Evolutionary conservation across 257 asterid species (phyloP), one percentile per base, ranked within the genome.

Genomic region (Echium plantagineum): DNA sequence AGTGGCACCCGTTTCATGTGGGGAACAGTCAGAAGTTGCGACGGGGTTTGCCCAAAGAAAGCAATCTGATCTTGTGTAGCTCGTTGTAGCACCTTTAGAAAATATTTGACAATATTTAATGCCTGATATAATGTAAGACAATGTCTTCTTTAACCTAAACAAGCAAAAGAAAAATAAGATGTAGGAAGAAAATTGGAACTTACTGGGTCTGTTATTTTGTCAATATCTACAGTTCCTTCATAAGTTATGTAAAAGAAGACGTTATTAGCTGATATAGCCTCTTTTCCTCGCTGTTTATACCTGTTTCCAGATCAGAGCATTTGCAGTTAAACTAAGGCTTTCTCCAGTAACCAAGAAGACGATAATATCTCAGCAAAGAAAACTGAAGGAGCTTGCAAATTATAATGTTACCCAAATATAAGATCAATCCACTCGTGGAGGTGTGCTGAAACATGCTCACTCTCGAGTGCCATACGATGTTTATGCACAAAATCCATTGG

Each of bases 11-110:
- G 77, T 76, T 89, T 89, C 78, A 84, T 78, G 87, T 89, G 99
- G 64, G 99, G 97, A 53, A 73, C 72, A 15, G 88, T 84, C 48
- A 93, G 79, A 76, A 93, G 94, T 74, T 93, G 99, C 19, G 97
- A 93, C 18, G 99, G 99, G 69, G 99, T 93, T 80, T 93, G 99
- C 64, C 99, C 99, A 62, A 93, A 93, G 77, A 85, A 93, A 46
- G 99, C 91, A 74, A 93, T 93, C 85, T 93, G 99, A 74, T 93
- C 97, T 77, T 93, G 99, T 66, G 95, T 83, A 63, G 97, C 84
- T 60, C 83, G 89, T 61, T 88, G 97, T 71, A 86, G 97, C 35
- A 83, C 95, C 99, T 93, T 65, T 75, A 63, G 73, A 49, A 67
- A 26, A 47, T 51, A 67, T 57, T 63, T 21, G 49, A 46, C 30